Percentiles rank a stretch among this genome's conserved stretches.
Conservation (phyloP, 768 basidiomycete genomes). For the Tephrocybe sp. region DNA sequence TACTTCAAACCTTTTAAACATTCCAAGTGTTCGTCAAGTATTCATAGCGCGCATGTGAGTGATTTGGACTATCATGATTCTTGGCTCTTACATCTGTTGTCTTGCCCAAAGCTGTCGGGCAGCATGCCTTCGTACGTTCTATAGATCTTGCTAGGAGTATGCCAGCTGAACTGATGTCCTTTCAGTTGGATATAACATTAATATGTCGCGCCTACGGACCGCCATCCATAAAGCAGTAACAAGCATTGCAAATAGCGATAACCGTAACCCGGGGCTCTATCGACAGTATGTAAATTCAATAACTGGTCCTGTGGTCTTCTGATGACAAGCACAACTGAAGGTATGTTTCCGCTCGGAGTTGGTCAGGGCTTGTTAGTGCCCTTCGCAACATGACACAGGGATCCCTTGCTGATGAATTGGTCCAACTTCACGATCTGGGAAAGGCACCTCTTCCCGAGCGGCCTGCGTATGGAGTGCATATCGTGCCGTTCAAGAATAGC, state of each 20-base stretch:
- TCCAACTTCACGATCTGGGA: constrained; percentile 21
- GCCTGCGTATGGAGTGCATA: constrained; percentile 5
- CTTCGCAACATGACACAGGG: constrained; percentile 16
- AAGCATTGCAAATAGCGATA: constrained; percentile 16
- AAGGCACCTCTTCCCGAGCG: background rate
- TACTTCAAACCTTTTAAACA: constrained; percentile 16
- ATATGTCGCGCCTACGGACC: constrained; percentile 6
- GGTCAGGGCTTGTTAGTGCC: constrained; percentile 24
- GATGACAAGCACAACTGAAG: constrained; percentile 2
- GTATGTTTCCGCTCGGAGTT: constrained; percentile 22
- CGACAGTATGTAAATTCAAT: constrained; percentile 7
- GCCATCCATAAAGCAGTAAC: constrained; percentile 18
- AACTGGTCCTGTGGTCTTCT: background rate
- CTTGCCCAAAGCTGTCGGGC: constrained; percentile 52
- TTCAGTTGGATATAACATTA: constrained; percentile 29
- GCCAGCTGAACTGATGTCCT: no score
- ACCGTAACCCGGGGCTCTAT: constrained; percentile 13
- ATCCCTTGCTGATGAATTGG: constrained; percentile 23
- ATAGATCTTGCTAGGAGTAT: background rate
- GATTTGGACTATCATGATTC: no score
- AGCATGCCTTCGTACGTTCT: constrained; percentile 40
- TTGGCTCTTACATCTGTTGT: no score
- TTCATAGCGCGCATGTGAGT: constrained; percentile 52
- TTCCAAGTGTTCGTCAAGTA: constrained; percentile 27
- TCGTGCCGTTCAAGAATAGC: constrained; percentile 6